phyloP scores from a whole-genome alignment of 2,329 filamentous ascomycete species.

The Nectriaceae sp. region DNA sequence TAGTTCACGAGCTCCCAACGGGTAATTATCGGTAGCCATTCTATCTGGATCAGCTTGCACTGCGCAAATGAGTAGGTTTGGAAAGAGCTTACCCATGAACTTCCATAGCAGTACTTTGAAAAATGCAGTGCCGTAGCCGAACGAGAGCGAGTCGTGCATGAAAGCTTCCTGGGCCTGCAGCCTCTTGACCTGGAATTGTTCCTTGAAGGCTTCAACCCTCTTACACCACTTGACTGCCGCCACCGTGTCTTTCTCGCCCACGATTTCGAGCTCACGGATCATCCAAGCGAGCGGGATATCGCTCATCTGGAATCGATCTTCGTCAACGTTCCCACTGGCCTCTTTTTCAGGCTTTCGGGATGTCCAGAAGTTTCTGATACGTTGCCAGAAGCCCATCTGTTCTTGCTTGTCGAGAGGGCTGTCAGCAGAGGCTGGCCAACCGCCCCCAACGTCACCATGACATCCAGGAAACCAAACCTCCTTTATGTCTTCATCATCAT shows the following conservation, averaged over 20 bases:
- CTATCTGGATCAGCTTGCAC: slow-evolving; percentile 19
- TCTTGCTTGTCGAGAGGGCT: slow-evolving; percentile 25
- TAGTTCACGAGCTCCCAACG: slow-evolving; percentile 41
- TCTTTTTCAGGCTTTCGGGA: slow-evolving; percentile 35
- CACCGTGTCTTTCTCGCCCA: slow-evolving; percentile 32
- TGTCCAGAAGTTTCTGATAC: slow-evolving; percentile 38
- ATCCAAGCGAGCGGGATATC: slow-evolving; percentile 55
- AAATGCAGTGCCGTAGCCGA: slow-evolving; percentile 39
- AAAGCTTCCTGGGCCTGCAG: slow-evolving; percentile 33
- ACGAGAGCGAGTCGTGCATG: slow-evolving; percentile 42
- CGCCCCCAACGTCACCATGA: slow-evolving; percentile 56
- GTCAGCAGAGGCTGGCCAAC: slow-evolving; percentile 43
- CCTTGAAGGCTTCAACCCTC: slow-evolving; percentile 35
- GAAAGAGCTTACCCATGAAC: slow-evolving; percentile 39
- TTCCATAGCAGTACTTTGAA: slow-evolving; percentile 44
- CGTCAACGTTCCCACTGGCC: slow-evolving; percentile 31
- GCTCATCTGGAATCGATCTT: slow-evolving; percentile 46
- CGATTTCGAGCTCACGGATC: slow-evolving; percentile 48
- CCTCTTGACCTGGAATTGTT: slow-evolving; percentile 31
- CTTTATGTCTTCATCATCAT: slow-evolving; percentile 40
- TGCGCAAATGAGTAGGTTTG: not conserved
- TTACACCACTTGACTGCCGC: slow-evolving; percentile 39
- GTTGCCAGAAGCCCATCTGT: slow-evolving; percentile 34
- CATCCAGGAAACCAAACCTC: slow-evolving; percentile 59
- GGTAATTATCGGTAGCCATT: slow-evolving; percentile 41